phyloP scores from a whole-genome alignment of 139 green algal species.

The Micractinium sp. region DNA sequence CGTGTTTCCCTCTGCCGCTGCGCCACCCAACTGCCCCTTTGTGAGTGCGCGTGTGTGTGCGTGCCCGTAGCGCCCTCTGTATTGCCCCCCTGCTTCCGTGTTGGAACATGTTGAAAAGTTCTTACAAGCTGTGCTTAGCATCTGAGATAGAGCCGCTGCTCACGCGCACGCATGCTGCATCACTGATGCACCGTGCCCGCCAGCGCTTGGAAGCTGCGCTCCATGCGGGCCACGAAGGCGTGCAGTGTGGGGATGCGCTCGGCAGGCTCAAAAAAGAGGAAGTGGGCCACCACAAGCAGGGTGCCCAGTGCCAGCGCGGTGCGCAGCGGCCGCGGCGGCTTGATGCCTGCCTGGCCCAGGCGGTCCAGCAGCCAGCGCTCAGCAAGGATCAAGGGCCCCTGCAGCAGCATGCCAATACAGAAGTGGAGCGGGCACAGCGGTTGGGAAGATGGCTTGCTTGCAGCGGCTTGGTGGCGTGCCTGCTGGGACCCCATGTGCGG shows the following conservation, averaged over 20 bases:
- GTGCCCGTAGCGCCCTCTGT: no score
- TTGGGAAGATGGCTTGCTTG: background rate
- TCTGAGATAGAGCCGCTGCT: no score
- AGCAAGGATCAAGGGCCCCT: constrained; percentile 12
- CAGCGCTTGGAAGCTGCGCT: no score
- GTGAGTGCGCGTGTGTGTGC: background rate
- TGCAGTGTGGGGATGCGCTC: constrained; percentile 7
- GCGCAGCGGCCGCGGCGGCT: background rate
- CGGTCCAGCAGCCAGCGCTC: constrained; percentile 1
- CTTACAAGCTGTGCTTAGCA: no score
- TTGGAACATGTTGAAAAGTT: no score
- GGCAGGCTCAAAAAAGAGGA: constrained; percentile 5
- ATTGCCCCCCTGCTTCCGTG: no score
- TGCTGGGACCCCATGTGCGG: no score
- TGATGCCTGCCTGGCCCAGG: background rate
- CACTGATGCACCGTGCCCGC: no score
- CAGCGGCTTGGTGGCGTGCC: background rate
- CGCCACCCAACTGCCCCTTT: background rate
- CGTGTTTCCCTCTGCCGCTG: no score
- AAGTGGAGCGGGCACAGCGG: background rate
- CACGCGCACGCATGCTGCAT: no score
- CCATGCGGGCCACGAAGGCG: no score
- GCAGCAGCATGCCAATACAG: background rate
- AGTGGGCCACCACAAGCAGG: constrained; percentile 3
- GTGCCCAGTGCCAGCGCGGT: background rate